Evolutionary conservation across 257 asterid genomes (phyloP).

Genomic region (Penstemon barbatus): DNA sequence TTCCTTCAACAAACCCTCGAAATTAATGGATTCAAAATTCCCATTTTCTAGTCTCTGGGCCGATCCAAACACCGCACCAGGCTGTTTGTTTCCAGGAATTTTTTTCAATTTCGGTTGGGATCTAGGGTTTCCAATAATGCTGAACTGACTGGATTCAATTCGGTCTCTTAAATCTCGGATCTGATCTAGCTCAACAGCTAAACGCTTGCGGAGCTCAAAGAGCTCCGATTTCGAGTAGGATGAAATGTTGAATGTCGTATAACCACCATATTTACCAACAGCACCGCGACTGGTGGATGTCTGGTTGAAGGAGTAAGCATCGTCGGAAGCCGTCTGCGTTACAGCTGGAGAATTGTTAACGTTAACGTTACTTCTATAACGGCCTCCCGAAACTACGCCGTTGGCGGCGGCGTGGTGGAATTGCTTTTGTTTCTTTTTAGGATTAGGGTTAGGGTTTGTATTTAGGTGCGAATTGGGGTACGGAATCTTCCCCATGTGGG

Average conservation of each 20-base stretch:
- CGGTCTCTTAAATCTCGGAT: slow-evolving; percentile 69
- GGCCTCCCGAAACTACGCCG: slow-evolving; percentile 37
- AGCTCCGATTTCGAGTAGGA: slow-evolving; percentile 60
- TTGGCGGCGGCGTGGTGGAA: slow-evolving; percentile 51
- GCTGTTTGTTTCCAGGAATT: slow-evolving; percentile 44
- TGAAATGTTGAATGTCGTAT: slow-evolving; percentile 49
- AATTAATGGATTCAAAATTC: slow-evolving; percentile 28
- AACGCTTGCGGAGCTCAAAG: slow-evolving; percentile 55
- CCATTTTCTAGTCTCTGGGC: slow-evolving; percentile 39
- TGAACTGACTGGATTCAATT: slow-evolving; percentile 61
- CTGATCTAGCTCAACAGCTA: slow-evolving; percentile 74
- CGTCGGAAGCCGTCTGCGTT: slow-evolving; percentile 86
- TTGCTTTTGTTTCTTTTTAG: slow-evolving; percentile 79
- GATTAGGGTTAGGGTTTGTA: slow-evolving; percentile 73
- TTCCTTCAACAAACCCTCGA: slow-evolving; percentile 63
- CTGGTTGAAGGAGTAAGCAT: slow-evolving; percentile 87
- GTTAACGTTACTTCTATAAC: slow-evolving; percentile 24
- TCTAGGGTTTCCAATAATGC: slow-evolving; percentile 49
- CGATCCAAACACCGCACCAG: slow-evolving; percentile 47
- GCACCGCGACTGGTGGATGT: slow-evolving; percentile 51
- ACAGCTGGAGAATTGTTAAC: slow-evolving; percentile 56
- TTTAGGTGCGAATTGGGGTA: slow-evolving; percentile 57
- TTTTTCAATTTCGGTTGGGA: slow-evolving; percentile 59
- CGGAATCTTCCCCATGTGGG: slow-evolving; percentile 81
- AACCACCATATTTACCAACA: slow-evolving; percentile 52